Evolutionary conservation across 1,284 basidiomycete species (phyloP), one percentile per base, ranked within the genome.

Genomic region (Sutorius eximius): DNA sequence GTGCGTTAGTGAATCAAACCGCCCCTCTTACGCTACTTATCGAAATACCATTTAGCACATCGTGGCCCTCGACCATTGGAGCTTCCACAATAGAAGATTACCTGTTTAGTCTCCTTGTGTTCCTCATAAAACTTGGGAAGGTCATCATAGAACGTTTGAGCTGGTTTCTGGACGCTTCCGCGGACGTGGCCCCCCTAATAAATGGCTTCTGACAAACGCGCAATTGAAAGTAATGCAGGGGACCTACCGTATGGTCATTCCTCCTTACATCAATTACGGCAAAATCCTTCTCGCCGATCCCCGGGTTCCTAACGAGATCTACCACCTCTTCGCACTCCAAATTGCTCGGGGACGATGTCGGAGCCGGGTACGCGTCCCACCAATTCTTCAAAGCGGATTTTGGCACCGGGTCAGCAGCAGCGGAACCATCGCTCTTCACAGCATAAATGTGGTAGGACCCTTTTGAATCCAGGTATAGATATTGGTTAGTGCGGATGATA

Each of bases 331-430:
- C 42, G 27, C 60, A 59, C 20, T 53, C 51, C 34, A 72, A 3
- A 12, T 18, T 29, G 24, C 30, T 27, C 40, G 45, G 45, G 16
- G 49, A 54, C 11, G 67, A 64, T 20, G 7, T 41, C 1, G 61
- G 41, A 32, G 33, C 11, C 0, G 81, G 81, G 58, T 77, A 81
- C 0, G 77, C 79, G 52, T 80, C 75, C 77, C 77, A 80, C 77
- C 75, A 81, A 4, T 67, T 68, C 18, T 67, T 61, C 33, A 80
- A 68, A 10, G 69, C 63, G 1, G 64, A 52, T 50, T 20, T 18
- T 16, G 38, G 43, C 2, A 27, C 37, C 1, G 63, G 33, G 24
- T 36, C 42, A 10, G 34, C 30, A 10, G 30, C 2, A n/a, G n/a
- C 40, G 20, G 49, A 29, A n/a, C 33, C 24, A 1, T 53, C 29